Percentiles rank a stretch among this genome's conserved stretches.
Evolutionary conservation across 208 protist genomes (phyloP).

Genomic region (Leptomonas pyrrhocoris): DNA sequence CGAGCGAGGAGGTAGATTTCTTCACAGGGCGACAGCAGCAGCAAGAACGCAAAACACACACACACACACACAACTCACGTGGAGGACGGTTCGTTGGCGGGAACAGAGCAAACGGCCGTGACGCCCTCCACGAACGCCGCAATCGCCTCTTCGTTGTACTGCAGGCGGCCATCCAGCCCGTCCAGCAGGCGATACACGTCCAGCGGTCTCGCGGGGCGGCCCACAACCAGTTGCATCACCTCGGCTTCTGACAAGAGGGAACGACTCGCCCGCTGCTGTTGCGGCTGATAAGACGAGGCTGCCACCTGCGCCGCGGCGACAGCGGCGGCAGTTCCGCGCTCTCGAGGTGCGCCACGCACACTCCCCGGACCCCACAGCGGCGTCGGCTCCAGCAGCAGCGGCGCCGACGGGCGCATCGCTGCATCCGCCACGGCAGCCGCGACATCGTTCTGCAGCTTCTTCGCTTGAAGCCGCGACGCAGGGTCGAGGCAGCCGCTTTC

Average conservation of each 20-base stretch:
- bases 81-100: too few relatives aligned
- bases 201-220: slow-evolving; percentile 43
- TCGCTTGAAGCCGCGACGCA: background rate
- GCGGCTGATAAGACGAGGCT: background rate
- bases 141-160: slow-evolving; percentile 48
- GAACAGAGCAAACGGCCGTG: slow-evolving; percentile 17
- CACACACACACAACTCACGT: too few relatives aligned
- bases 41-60: too few relatives aligned
- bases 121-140: slow-evolving; percentile 51
- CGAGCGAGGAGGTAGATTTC: too few relatives aligned
- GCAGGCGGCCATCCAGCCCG: slow-evolving; percentile 45
- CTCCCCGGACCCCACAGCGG: slow-evolving; percentile 18
- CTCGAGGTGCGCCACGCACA: background rate
- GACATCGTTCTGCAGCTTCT: background rate
- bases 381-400: slow-evolving; percentile 31
- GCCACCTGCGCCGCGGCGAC: background rate
- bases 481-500: too few relatives aligned
- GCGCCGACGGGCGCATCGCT: slow-evolving; percentile 3
- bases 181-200: slow-evolving; percentile 75
- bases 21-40: too few relatives aligned
- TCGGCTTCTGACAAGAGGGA: slow-evolving; percentile 48
- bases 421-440: background rate
- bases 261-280: slow-evolving; percentile 12
- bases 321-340: background rate
- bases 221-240: slow-evolving; percentile 66